These are phyloP conservation scores for Pichia sp. DNA, from an alignment of 1,139 yeast species.

Conservation along the genomic window DNA sequence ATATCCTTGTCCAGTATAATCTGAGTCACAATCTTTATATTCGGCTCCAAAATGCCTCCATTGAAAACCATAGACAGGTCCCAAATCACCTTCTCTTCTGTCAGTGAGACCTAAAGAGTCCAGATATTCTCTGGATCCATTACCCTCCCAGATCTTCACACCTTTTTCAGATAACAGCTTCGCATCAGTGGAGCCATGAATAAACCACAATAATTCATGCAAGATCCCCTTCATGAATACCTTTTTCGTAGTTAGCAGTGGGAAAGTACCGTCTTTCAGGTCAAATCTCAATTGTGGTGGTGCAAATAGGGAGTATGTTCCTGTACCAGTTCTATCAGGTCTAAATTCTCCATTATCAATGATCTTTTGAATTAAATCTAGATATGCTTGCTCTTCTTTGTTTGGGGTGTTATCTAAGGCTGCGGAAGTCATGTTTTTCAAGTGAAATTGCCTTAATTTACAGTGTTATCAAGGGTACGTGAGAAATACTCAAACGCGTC, in stretches of 20 bases:
- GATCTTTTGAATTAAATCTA: conserved; percentile 71
- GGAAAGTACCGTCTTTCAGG: conserved; percentile 64
- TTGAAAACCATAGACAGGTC: conserved; percentile 98
- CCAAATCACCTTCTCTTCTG: conserved; percentile 89
- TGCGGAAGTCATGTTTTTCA: background rate
- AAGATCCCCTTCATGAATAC: conserved; percentile 87
- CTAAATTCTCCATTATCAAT: conserved; percentile 81
- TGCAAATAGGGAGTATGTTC: conserved; percentile 82
- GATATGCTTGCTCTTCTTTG: conserved; percentile 73
- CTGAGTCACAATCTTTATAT: conserved; percentile 76
- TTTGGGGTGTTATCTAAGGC: conserved; percentile 20
- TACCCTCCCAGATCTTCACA: conserved; percentile 97
- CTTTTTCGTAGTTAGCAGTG: conserved; percentile 84
- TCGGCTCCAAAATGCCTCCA: conserved; percentile 99
- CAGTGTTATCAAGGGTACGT: too few species aligned
- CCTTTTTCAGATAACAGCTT: conserved; percentile 70
- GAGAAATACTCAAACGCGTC: too few species aligned
- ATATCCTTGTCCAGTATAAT: conserved; percentile 79
- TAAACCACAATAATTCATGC: conserved; percentile 88
- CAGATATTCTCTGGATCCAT: conserved; percentile 89
- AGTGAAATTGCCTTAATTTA: too few species aligned
- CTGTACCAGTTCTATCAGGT: conserved; percentile 96
- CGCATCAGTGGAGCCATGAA: conserved; percentile 85
- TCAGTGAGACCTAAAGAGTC: conserved; percentile 74
- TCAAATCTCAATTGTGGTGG: conserved; percentile 93